Evolutionary conservation across 2,329 filamentous ascomycete genomes (phyloP), one percentile per base, ranked within the genome.

Genomic region (Botrytis byssoidea): DNA sequence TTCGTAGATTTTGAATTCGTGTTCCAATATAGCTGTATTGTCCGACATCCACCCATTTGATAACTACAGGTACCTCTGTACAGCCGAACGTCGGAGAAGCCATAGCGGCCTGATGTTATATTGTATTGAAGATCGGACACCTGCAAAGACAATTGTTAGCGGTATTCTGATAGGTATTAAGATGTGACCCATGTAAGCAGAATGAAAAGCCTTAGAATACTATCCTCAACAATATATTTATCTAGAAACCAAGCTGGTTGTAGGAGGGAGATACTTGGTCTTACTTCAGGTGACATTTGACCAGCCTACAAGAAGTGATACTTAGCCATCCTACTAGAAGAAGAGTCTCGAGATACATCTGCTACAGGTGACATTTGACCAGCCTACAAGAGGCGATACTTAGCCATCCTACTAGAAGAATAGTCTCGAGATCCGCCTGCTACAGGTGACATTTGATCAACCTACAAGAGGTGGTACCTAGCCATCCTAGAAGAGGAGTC

Each of bases 131-230:
- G 44, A 46, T 46, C 3, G 20, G 44, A 46, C 20, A 22, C 44
- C 32, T 67, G n/a, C 8, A 37, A 67, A 22, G n/a, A 67, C 64
- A 67, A 48, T 67, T 65, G 63, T 46, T 67, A 48, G 64, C n/a
- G 25, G 44, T 48, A 25, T 51, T 35, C 44, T 22, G 44, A 22
- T 44, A 51, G 57, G 29, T 35, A 25, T 25, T 60, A 57, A 35
- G 32, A 12, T 35, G 20, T 22, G 22, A 35, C 57, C 18, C 5
- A 60, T 37, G 12, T 9, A 9, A 37, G 32, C 9, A 22, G 18
- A 18, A 37, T 35, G 22, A 25, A 25, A 60, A 60, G 20, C 18
- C 57, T 25, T 60, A 2, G 20, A 25, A 60, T 37, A 60, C 29
- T 22, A 60, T 22, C 20, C 29, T 60, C 32, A 35, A 60, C 22